A percentile compares a stretch with the other conserved stretches of the same genome.
Conservation (phyloP, 169 alveolate genomes). For the Pseudocohnilembus persalinus region DNA sequence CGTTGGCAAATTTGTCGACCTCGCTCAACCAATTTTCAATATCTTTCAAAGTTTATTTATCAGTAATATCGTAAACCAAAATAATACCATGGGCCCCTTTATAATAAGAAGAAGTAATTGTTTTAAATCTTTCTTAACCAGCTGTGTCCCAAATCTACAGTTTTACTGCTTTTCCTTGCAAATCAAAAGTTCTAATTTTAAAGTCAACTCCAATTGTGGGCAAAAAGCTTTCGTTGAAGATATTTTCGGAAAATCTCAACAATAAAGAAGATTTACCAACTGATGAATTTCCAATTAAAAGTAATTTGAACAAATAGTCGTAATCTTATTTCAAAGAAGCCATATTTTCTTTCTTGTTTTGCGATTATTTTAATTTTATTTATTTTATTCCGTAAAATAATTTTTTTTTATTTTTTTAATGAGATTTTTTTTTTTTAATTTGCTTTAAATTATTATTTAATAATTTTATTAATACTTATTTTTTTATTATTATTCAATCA, state of each 20-base stretch:
- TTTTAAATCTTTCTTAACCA: constrained; percentile 61
- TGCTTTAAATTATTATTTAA: too few relatives aligned
- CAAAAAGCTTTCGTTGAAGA: constrained; percentile 50
- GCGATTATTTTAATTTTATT: background rate
- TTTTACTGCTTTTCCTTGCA: constrained; percentile 50
- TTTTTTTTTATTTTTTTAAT: too few relatives aligned
- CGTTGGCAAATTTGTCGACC: constrained; percentile 93
- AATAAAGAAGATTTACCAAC: constrained; percentile 88
- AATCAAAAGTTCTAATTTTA: constrained; percentile 45
- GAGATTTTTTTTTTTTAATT: background rate
- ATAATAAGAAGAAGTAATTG: constrained; percentile 56
- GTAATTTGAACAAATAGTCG: constrained; percentile 95
- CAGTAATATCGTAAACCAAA: constrained; percentile 47
- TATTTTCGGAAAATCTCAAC: constrained; percentile 46
- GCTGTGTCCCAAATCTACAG: constrained; percentile 67
- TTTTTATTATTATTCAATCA: too few relatives aligned
- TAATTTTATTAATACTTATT: background rate
- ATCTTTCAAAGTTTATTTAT: constrained; percentile 91
- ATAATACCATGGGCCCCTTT: constrained; percentile 66
- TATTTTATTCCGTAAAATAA: background rate
- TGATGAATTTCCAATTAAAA: constrained; percentile 98
- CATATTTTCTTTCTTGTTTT: background rate
- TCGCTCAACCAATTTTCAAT: constrained; percentile 94
- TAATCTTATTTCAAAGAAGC: constrained; percentile 46
- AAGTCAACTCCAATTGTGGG: constrained; percentile 72